Base-by-base conservation (phyloP, 495 filamentous ascomycete genomes). In the Amphirosellinia nigrospora region DNA sequence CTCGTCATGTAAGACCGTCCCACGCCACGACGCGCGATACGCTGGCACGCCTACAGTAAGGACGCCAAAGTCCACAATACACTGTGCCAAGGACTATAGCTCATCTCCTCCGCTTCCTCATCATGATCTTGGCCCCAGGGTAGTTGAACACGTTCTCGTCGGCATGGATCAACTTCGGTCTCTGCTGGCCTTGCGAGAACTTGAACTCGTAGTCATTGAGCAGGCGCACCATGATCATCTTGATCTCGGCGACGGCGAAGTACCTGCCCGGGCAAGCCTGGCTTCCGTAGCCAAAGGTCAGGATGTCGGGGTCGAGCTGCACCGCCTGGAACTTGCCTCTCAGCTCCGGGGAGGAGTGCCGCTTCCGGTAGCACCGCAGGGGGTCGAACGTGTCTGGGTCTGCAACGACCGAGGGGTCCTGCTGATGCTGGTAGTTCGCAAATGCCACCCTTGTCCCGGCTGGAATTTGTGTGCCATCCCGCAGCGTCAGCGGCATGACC, bases 241-340 rank as follows among this genome's bases (percentile, higher is more conserved):
- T 28, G 26, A 63, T 28, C 16, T 63, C 60, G 26, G 10, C 41
- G 23, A 63, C 21, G 1, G 23, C 38, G 19, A 63, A 46, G 4
- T 15, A n/a, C 26, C 60, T 45, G 2, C 60, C 60, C 4, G 60
- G 60, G 16, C 60, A 63, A 15, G 60, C 60, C 1, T 26, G 60
- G 2, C 48, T 63, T 7, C 60, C 60, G 28, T 63, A 63, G 16
- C 38, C 60, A 34, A 63, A 63, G 0, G 60, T 46, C 26, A 63
- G 21, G 26, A 46, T 63, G 41, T 63, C 34, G 6, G 48, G 3
- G 13, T 46, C 41, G 2, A 41, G 46, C 10, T 41, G 39, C 1
- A n/a, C 60, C 9, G 60, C 60, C 11, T 23, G 4, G 9, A 23
- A 21, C 41, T 45, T 41, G 4, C 32, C 32, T 41, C 13, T 63